Conservation (phyloP, 139 green algal genomes). For the Micromonas pusilla region DNA sequence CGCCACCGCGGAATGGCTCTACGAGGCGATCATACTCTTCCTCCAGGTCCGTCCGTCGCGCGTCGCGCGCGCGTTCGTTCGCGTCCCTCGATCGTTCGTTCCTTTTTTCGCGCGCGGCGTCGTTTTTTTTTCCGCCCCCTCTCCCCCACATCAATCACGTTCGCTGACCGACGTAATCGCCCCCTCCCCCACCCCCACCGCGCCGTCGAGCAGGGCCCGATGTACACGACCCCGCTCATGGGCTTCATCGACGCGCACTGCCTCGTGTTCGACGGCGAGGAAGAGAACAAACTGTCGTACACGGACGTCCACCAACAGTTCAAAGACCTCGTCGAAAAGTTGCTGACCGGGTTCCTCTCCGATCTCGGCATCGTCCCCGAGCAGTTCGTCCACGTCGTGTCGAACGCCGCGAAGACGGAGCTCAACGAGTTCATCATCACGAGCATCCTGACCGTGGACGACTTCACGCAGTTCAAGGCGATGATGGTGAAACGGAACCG, state of each 20-base stretch:
- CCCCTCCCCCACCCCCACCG: background rate
- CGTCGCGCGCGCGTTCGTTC: no score
- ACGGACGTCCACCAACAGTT: constrained; percentile 50
- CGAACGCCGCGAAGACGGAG: background rate
- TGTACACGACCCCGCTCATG: constrained; percentile 56
- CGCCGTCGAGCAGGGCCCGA: constrained; percentile 31
- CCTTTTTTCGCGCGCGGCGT: no score
- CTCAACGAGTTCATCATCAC: constrained; percentile 48
- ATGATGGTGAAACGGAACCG: constrained; percentile 63
- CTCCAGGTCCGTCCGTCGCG: constrained; percentile 19
- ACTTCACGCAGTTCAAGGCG: constrained; percentile 62
- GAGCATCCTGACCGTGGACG: constrained; percentile 58
- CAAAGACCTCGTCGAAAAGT: constrained; percentile 50
- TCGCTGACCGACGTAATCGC: no score
- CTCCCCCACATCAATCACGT: no score
- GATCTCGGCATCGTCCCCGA: constrained; percentile 48
- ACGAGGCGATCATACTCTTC: constrained; percentile 33
- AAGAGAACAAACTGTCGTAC: constrained; percentile 62
- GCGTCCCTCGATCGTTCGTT: no score
- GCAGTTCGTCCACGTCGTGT: constrained; percentile 17
- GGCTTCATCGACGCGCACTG: constrained; percentile 54
- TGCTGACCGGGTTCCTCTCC: constrained; percentile 50
- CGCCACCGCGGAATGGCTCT: constrained; percentile 21
- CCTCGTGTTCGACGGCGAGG: constrained; percentile 49
- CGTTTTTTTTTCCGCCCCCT: no score